Evolutionary conservation across 2,329 filamentous ascomycete species (phyloP).

Genomic region (Metarhizium album): DNA sequence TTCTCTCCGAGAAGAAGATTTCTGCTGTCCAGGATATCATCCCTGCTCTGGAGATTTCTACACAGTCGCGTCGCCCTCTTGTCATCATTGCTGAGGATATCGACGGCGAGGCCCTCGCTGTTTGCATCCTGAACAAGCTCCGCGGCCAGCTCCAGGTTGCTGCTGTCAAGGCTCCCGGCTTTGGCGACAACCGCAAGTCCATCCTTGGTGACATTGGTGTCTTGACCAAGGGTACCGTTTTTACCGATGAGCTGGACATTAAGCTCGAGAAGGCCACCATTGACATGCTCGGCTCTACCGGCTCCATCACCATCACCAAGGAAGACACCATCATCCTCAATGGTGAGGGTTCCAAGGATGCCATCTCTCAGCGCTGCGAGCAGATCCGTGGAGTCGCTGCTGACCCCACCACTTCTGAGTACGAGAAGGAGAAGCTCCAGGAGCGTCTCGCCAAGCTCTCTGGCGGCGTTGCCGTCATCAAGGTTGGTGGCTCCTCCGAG

Average conservation of each 20-base stretch:
- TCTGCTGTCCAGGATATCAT: conserved; percentile 98
- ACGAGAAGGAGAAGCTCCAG: conserved; percentile 99
- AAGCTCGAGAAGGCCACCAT: conserved; percentile 97
- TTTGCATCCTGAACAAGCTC: conserved; percentile 99
- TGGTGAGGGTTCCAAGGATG: conserved; percentile 90
- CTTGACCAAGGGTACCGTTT: conserved; percentile 93
- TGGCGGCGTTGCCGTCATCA: conserved; percentile 97
- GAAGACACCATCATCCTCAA: conserved; percentile 99
- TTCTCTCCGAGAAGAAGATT: conserved; percentile 99
- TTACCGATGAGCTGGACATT: conserved; percentile 95
- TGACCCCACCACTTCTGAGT: conserved; percentile 90
- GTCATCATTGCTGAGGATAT: conserved; percentile 99
- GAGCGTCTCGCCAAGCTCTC: conserved; percentile 99
- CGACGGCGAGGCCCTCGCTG: conserved; percentile 93
- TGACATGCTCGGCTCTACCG: conserved; percentile 93
- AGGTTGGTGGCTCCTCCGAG: conserved; percentile 94
- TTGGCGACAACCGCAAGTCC: conserved; percentile 99
- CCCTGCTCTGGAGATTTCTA: conserved; percentile 92
- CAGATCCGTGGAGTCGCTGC: conserved; percentile 96
- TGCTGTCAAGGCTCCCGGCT: conserved; percentile 96
- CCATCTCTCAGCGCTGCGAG: conserved; percentile 90
- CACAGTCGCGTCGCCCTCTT: conserved; percentile 86
- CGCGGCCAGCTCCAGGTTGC: conserved; percentile 98
- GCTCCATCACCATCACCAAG: conserved; percentile 99
- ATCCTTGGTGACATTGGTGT: conserved; percentile 95